Evolutionary conservation across 2,329 filamentous ascomycete genomes (phyloP).

Genomic region (Scedosporium apiospermum): DNA sequence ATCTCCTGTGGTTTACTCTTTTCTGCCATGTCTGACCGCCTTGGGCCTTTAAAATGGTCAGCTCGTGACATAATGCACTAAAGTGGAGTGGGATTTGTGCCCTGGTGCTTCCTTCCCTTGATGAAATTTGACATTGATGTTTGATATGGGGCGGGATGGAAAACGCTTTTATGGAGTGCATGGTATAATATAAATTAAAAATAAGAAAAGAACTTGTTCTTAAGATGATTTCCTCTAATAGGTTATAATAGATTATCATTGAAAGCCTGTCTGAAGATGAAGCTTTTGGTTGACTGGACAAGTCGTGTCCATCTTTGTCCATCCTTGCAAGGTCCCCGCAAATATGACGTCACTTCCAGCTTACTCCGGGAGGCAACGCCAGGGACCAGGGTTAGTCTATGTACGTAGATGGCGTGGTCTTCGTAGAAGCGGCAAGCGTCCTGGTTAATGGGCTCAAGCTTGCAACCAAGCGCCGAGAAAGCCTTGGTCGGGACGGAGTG

Average conservation of each 20-base stretch:
- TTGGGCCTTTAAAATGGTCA: too few relatives aligned
- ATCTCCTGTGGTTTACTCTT: too few relatives aligned
- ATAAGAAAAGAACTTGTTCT: not conserved
- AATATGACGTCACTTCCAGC: not conserved
- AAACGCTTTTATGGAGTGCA: not conserved
- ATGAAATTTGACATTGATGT: not conserved
- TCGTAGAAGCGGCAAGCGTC: conserved; percentile 48
- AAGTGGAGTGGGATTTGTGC: not conserved
- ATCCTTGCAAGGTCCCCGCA: not conserved
- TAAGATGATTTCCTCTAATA: not conserved
- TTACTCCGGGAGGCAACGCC: not conserved
- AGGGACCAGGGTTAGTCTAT: too few relatives aligned
- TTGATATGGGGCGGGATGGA: not conserved
- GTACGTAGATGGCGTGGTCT: conserved; percentile 46
- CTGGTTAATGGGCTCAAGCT: conserved; percentile 53
- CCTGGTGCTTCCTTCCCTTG: not conserved
- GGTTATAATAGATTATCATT: not conserved
- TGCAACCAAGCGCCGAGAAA: conserved; percentile 48
- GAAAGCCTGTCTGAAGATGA: not conserved
- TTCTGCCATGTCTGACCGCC: too few relatives aligned
- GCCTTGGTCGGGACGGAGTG: conserved; percentile 51
- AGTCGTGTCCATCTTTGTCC: not conserved
- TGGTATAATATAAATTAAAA: too few relatives aligned
- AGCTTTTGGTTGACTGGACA: not conserved
- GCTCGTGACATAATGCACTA: conserved; percentile 1